These are phyloP conservation scores for Triangularia setosa DNA, from an alignment of 2,329 filamentous ascomycete genomes.

Conservation along the genomic window DNA sequence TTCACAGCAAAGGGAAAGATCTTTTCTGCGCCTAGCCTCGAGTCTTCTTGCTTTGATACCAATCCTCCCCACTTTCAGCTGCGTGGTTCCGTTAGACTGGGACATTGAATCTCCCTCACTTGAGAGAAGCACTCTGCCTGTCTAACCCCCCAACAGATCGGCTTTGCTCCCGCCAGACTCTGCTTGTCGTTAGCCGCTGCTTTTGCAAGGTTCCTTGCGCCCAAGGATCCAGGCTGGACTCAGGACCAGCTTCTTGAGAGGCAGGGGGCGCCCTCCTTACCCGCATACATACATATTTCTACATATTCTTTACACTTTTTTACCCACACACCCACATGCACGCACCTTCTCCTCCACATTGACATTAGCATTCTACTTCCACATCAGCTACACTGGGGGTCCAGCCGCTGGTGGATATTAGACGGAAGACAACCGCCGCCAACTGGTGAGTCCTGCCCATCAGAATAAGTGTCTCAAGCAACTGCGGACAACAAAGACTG, in stretches of 20 bases:
- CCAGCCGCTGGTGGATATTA: constrained; percentile 21
- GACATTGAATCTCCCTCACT: neutral
- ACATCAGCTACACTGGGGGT: neutral
- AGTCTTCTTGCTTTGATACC: neutral
- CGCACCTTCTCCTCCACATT: neutral
- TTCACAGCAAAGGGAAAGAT: neutral
- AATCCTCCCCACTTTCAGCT: neutral
- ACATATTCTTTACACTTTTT: neutral
- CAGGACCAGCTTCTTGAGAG: constrained; percentile 17
- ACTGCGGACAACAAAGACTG: constrained; percentile 32
- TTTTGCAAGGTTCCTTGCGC: constrained; percentile 25
- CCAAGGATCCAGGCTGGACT: constrained; percentile 23
- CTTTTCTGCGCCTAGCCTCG: too few relatives aligned
- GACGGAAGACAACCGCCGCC: constrained; percentile 19
- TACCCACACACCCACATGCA: constrained; percentile 6
- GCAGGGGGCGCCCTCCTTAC: constrained; percentile 26
- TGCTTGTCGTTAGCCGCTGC: constrained; percentile 8
- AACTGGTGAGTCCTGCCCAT: constrained; percentile 27
- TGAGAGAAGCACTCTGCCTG: neutral
- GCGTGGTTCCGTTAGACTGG: neutral
- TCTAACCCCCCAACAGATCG: neutral
- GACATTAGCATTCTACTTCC: neutral
- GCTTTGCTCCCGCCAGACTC: neutral
- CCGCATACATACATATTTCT: neutral
- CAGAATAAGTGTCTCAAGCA: constrained; percentile 33